Evolutionary conservation across 2,329 filamentous ascomycete genomes (phyloP), one percentile per base, ranked within the genome.

Genomic region (Exophiala mesophila): DNA sequence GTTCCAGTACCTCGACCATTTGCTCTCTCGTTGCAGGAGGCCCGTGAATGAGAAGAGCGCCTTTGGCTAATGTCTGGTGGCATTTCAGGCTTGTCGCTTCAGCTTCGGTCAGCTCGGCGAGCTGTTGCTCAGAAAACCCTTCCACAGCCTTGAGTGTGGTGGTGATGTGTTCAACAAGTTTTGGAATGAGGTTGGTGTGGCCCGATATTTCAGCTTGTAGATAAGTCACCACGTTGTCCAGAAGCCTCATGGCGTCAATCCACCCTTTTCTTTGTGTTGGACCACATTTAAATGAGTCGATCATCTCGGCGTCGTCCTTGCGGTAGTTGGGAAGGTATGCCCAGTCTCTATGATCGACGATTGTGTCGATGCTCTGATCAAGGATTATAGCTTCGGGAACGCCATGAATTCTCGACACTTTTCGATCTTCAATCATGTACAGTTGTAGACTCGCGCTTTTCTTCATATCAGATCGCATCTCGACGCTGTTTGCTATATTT

Each of bases 401-500:
- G 10, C 64, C 66, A 37, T 59, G 59, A 16, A 69, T 44, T 40
- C 68, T 56, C 39, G 66, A 61, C 13, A 64, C 57, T 24, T 65
- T 65, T 30, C 65, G 59, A 23, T 62, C 59, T 39, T 71, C 66
- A 21, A 71, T 50, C 16, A 62, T 63, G 57, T 60, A 69, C 55
- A 70, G 61, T 31, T 59, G 63, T 36, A 63, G 61, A 41, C 45
- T 45, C 16, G 50, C 29, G 36, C 51, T 53, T 13, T 29, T 35
- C 20, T 49, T 41, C 5, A 53, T 58, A 41, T 66, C 68, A 13
- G 63, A 54, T 16, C 56, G 60, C 32, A 70, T 53, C 23, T 57
- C 57, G 21, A 56, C 60, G 41, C 66, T 63, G 35, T 66, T 65
- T 45, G 65, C 57, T n/a, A 67, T 60, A 47, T 69, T 69, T 36